Evolutionary conservation across 1,139 yeast genomes (phyloP), one percentile per base, ranked within the genome.

Genomic region (Saccharomycopsis hybrid): DNA sequence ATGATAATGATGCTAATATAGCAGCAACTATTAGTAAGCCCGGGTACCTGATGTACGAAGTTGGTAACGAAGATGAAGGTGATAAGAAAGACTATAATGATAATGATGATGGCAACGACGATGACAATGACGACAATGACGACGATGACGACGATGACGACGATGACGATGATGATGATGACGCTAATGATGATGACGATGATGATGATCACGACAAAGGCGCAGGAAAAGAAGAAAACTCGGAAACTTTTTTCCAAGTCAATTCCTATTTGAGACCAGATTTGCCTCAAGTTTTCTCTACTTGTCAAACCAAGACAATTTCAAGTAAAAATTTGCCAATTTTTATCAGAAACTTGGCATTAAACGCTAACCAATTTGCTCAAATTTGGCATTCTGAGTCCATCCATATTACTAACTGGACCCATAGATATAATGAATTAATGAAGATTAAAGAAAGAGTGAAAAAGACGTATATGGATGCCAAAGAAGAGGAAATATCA

Each of bases 221-320:
- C 27, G 18, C 46, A 2, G 43, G 44, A 11, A 54, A 55, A 39
- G 58, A 44, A 30, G 43, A 30, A 18, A 30, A 40, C 18, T 40
- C 47, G 9, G 55, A 57, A 33, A 60, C 62, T 48, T 77, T 70
- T 57, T 85, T 70, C 64, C 77, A 74, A 57, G 88, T 86, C 4
- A 78, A 84, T 52, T 73, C 81, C 0, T 79, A 71, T 61, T 70
- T 90, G 55, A 70, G 84, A 50, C 71, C 78, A 2, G 92, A 88
- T 0, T 80, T 85, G 2, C 94, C 94, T 1, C 87, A 84, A 2
- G 73, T 85, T 2, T 80, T 85, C 61, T 82, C 94, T 0, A 81
- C 90, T 0, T 77, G 85, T 52, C 90, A 85, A 59, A 76, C 82
- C 63, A 87, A 86, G 65, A 70, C 87, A 38, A 71, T 87, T 5